Evolutionary conservation across 352 stramenopile genomes (phyloP).

Genomic region (Pythium vanterpoolii): DNA sequence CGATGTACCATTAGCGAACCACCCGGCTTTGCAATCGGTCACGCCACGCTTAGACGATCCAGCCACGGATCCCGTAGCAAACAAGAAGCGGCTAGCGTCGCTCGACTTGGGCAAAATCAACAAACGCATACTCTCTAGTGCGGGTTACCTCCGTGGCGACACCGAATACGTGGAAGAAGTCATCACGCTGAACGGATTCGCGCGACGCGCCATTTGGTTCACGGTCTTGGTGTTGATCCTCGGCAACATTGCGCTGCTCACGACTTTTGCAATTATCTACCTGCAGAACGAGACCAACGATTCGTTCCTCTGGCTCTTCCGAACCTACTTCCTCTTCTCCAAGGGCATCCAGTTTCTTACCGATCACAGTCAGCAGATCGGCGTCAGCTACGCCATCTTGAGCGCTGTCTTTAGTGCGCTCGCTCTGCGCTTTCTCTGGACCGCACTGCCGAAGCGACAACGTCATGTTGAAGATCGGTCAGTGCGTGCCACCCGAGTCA

Average conservation of each 20-base stretch:
- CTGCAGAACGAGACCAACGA: slow-evolving; percentile 1
- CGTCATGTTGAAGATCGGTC: too few relatives aligned
- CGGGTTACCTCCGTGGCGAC: neutral
- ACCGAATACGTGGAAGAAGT: slow-evolving; percentile 7
- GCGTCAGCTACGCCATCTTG: neutral
- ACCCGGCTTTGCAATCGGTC: too few relatives aligned
- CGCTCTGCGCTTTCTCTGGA: neutral
- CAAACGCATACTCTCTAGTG: neutral
- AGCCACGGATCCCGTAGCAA: too few relatives aligned
- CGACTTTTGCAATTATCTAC: neutral
- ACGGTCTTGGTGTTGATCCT: neutral
- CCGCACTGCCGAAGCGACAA: too few relatives aligned
- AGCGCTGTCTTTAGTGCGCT: neutral
- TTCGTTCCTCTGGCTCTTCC: slow-evolving; percentile 9
- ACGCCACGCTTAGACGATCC: too few relatives aligned
- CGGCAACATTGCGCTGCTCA: slow-evolving; percentile 1
- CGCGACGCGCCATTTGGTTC: neutral
- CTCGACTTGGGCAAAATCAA: too few relatives aligned
- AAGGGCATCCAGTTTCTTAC: slow-evolving; percentile 5
- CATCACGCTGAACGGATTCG: neutral
- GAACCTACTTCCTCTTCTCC: slow-evolving; percentile 3
- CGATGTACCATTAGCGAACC: too few relatives aligned
- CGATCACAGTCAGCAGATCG: neutral
- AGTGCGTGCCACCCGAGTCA: too few relatives aligned
- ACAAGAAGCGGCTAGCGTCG: too few relatives aligned